These are phyloP conservation scores for Cutaneotrichosporon dermatis DNA, from an alignment of 1,284 basidiomycete genomes.

Conservation along the genomic window DNA sequence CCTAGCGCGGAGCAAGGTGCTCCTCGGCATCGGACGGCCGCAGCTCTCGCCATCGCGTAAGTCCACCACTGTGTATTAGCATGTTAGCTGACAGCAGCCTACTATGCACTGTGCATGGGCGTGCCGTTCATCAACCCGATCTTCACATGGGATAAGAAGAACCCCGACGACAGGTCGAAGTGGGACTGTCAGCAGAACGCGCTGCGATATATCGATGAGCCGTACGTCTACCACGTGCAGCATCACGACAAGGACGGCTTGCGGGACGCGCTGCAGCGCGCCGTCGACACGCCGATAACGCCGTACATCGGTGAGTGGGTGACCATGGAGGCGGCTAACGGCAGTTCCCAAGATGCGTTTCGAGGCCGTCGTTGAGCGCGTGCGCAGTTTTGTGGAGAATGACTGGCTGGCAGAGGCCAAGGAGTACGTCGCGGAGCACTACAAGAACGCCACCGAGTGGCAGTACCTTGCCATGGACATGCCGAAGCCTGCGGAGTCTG, in stretches of 20 bases:
- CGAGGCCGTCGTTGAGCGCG: conserved; percentile 15
- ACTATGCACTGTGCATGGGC: conserved; percentile 50
- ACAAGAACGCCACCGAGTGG: conserved; percentile 3
- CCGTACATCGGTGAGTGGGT: conserved; percentile 32
- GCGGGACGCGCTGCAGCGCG: conserved; percentile 23
- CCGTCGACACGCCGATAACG: conserved; percentile 29
- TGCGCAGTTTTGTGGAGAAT: conserved; percentile 15
- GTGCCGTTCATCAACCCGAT: conserved; percentile 51
- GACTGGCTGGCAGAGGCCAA: conserved; percentile 23
- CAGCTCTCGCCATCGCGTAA: conserved; percentile 15
- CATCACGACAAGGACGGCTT: conserved; percentile 25
- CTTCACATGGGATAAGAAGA: conserved; percentile 30
- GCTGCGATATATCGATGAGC: conserved; percentile 36
- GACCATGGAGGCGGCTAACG: too few species aligned
- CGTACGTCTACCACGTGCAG: conserved; percentile 50
- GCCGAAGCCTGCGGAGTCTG: not conserved
- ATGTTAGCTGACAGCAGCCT: conserved; percentile 28
- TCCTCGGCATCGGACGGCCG: conserved; percentile 15
- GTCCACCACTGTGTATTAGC: not conserved
- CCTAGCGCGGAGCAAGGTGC: conserved; percentile 13
- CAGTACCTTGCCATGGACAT: conserved; percentile 4
- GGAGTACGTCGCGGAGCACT: not conserved
- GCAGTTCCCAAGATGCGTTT: conserved; percentile 19
- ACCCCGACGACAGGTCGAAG: conserved; percentile 37
- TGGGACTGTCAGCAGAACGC: conserved; percentile 48